Conservation (phyloP, 495 filamentous ascomycete species). For the Talaromyces thailandensis region DNA sequence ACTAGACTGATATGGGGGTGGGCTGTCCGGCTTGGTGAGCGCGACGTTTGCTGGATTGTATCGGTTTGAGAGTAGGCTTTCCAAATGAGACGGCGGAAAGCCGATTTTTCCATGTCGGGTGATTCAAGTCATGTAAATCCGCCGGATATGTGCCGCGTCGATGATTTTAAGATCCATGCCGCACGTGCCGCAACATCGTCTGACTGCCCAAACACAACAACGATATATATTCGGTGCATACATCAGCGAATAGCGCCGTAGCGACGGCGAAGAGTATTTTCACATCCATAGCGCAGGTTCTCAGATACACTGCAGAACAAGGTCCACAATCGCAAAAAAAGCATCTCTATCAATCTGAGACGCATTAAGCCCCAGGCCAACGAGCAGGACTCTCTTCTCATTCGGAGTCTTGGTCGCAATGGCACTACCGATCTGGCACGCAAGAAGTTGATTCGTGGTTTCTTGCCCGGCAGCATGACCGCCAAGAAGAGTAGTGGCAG, state of each 20-base stretch:
- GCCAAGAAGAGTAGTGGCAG: conserved; percentile 83
- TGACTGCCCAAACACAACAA: no score
- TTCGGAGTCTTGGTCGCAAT: conserved; percentile 62
- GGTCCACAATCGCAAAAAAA: conserved; percentile 76
- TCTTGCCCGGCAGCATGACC: conserved; percentile 71
- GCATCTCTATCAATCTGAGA: conserved; percentile 54
- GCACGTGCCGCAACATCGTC: no score
- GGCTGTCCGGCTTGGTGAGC: not conserved
- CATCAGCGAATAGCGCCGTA: no score
- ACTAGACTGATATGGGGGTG: no score
- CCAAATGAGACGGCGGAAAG: not conserved
- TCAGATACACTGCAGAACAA: conserved; percentile 61
- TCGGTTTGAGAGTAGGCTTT: not conserved
- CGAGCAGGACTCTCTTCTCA: conserved; percentile 69
- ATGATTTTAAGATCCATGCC: no score
- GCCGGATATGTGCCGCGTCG: no score
- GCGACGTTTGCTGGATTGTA: not conserved
- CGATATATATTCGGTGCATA: no score
- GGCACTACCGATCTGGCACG: conserved; percentile 76
- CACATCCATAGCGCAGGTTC: not conserved
- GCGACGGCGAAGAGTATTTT: not conserved
- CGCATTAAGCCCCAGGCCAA: conserved; percentile 71
- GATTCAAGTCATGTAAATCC: no score
- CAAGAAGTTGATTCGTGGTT: conserved; percentile 76
- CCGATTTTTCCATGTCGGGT: no score